These are phyloP conservation scores for Paraphaeosphaeria sporulosa DNA, from an alignment of 2,329 filamentous ascomycete species.

Conservation along the genomic window DNA sequence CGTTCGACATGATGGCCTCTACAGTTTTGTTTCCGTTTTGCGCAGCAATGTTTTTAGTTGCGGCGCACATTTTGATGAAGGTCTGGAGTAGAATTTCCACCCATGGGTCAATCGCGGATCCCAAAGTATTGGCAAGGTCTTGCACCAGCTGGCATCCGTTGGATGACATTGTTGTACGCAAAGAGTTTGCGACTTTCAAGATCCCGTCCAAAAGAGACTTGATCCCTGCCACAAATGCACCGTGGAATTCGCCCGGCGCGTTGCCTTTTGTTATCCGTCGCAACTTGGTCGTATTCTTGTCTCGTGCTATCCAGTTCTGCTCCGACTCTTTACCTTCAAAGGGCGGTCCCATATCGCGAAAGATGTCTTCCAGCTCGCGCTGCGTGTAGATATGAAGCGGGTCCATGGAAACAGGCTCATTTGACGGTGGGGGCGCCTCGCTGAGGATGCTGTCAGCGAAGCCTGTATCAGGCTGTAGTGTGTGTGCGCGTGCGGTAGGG, in stretches of 20 bases:
- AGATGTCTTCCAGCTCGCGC: slow-evolving; percentile 86
- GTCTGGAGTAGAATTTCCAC: slow-evolving; percentile 89
- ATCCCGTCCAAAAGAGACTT: slow-evolving; percentile 85
- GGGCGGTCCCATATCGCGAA: slow-evolving; percentile 78
- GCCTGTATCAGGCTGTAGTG: slow-evolving; percentile 52
- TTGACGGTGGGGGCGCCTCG: slow-evolving; percentile 66
- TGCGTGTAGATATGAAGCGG: slow-evolving; percentile 84
- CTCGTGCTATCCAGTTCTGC: slow-evolving; percentile 87
- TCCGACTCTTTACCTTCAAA: slow-evolving; percentile 93
- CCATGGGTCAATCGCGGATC: slow-evolving; percentile 83
- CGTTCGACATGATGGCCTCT: slow-evolving; percentile 79
- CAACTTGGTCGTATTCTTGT: slow-evolving; percentile 79
- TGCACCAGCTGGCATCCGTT: slow-evolving; percentile 85
- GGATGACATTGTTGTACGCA: slow-evolving; percentile 88
- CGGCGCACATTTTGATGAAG: slow-evolving; percentile 86
- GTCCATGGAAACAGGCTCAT: slow-evolving; percentile 73
- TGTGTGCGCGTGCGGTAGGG: slow-evolving; percentile 43
- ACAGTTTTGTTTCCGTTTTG: slow-evolving; percentile 83
- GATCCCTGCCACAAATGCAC: slow-evolving; percentile 73
- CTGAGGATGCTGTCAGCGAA: slow-evolving; percentile 53
- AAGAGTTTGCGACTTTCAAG: slow-evolving; percentile 80
- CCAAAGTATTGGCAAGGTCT: slow-evolving; percentile 79
- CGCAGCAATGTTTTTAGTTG: slow-evolving; percentile 91
- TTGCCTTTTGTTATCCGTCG: slow-evolving; percentile 85
- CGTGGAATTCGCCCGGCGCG: slow-evolving; percentile 76